phyloP scores from a whole-genome alignment of 371 early-diverging fungal species.

The Rhizopus arrhizus region DNA sequence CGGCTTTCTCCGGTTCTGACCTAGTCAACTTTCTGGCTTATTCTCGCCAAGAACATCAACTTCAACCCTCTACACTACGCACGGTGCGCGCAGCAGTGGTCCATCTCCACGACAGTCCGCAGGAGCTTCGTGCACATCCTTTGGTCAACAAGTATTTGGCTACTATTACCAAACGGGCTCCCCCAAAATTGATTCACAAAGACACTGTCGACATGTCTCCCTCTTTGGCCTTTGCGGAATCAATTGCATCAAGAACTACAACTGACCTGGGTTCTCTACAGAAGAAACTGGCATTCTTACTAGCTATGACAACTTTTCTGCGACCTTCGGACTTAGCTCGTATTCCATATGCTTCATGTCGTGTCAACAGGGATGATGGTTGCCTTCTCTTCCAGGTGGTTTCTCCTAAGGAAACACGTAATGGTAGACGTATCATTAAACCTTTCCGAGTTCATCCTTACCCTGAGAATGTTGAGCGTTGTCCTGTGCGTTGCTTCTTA shows the following conservation, averaged over 20 bases:
- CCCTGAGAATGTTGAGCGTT: not conserved
- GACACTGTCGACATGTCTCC: conserved; percentile 8
- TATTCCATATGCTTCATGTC: not conserved
- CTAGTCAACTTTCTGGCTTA: no score
- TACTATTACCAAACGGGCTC: not conserved
- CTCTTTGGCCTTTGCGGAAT: not conserved
- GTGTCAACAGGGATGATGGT: not conserved
- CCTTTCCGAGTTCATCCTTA: conserved; percentile 3
- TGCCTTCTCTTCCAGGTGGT: conserved; percentile 1
- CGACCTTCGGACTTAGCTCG: conserved; percentile 22
- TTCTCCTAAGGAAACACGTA: conserved; percentile 17
- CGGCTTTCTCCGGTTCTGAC: no score
- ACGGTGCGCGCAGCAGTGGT: conserved; percentile 9
- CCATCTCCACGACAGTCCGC: conserved; percentile 11
- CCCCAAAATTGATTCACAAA: conserved; percentile 1
- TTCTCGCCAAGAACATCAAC: no score
- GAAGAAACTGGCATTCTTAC: conserved; percentile 19
- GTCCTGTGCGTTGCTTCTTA: not conserved
- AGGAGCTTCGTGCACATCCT: not conserved
- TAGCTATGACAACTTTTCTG: conserved; percentile 19
- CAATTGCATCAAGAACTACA: not conserved
- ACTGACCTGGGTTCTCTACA: not conserved
- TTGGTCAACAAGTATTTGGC: not conserved
- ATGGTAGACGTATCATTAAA: conserved; percentile 15
- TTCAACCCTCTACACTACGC: conserved; percentile 10